A percentile compares a stretch with the other conserved stretches of the same genome.
Conservation (phyloP, 805 yeast genomes). For the Lachancea sp. region DNA sequence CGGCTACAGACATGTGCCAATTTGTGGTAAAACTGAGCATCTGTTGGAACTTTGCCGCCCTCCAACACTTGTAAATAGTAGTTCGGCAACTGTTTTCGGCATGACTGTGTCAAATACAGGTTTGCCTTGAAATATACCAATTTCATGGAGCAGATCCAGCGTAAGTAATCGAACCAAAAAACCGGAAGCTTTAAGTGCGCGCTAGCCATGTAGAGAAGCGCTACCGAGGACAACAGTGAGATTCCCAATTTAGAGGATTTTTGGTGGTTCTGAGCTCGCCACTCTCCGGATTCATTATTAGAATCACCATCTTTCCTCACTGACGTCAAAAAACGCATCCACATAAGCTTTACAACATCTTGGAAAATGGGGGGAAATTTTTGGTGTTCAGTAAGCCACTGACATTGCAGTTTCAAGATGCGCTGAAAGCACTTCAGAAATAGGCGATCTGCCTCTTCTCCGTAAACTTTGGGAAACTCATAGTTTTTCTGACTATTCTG, state of each 20-base stretch:
- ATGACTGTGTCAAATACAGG: slow-evolving; percentile 35
- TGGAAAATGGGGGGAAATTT: slow-evolving; percentile 30
- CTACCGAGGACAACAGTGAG: slow-evolving; percentile 25
- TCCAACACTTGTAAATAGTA: slow-evolving; percentile 35
- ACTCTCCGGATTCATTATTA: neutral
- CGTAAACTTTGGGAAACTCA: slow-evolving; percentile 35
- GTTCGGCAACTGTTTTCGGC: slow-evolving; percentile 36
- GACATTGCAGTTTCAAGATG: slow-evolving; percentile 44
- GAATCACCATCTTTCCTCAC: slow-evolving; percentile 1
- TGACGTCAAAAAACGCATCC: slow-evolving; percentile 29
- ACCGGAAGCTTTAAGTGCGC: slow-evolving; percentile 44
- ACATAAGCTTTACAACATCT: slow-evolving; percentile 34
- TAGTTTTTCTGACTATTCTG: slow-evolving; percentile 15
- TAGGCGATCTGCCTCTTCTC: slow-evolving; percentile 41
- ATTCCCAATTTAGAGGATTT: slow-evolving; percentile 9
- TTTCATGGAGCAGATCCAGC: slow-evolving; percentile 37
- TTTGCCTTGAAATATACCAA: slow-evolving; percentile 45
- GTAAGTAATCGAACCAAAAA: slow-evolving; percentile 43
- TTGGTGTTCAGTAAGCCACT: slow-evolving; percentile 33
- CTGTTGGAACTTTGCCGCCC: slow-evolving; percentile 37
- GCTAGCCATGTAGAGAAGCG: slow-evolving; percentile 47
- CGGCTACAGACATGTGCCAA: slow-evolving; percentile 17
- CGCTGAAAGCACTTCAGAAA: slow-evolving; percentile 45
- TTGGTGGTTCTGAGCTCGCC: neutral
- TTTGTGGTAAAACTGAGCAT: slow-evolving; percentile 33